Evolutionary conservation across 2,329 filamentous ascomycete genomes (phyloP), one percentile per base, ranked within the genome.

Genomic region (Scopulariopsis brevicaulis): DNA sequence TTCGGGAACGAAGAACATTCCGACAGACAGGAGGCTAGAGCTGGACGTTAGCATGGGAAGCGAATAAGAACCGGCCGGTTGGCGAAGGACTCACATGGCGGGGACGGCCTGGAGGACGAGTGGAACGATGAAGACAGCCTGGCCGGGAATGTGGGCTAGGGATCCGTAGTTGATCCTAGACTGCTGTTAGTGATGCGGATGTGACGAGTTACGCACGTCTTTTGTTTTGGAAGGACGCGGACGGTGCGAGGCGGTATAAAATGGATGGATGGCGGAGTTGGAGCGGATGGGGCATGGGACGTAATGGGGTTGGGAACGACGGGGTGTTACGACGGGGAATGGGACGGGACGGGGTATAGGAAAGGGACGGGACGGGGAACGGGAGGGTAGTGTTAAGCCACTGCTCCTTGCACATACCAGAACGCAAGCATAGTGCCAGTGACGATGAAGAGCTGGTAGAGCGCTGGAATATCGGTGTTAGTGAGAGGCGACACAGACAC

Each of bases 101-200:
- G 86, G 85, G 3, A 88, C 71, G 56, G 76, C 78, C 68, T 89
- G 86, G 60, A 87, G 75, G 11, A 80, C 77, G 3, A 89, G 73
- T 0, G 86, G 85, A 1, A 88, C 74, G 43, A 85, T 74, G 65
- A 79, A 87, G 52, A 77, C 73, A 6, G 77, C 73, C 3, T 75
- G 71, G 32, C 80, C 69, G 11, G 65, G 60, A 48, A 79, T 68
- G 60, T 79, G 71, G n/a, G 77, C 70, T 35, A 77, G 67, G 53
- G 72, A 72, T 32, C 77, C 79, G 59, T 80, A 83, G 67, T 79
- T 82, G 68, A 79, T 73, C 78, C 77, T 83, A 62, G 71, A 73
- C 69, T 68, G 12, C 73, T 60, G 20, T 10, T 12, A 24, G 43
- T n/a, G 43, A 25, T 74, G 37, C 71, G 71, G 25, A 25, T 35